Base-by-base conservation (phyloP, 1,139 yeast species). In the Candida sp. region DNA sequence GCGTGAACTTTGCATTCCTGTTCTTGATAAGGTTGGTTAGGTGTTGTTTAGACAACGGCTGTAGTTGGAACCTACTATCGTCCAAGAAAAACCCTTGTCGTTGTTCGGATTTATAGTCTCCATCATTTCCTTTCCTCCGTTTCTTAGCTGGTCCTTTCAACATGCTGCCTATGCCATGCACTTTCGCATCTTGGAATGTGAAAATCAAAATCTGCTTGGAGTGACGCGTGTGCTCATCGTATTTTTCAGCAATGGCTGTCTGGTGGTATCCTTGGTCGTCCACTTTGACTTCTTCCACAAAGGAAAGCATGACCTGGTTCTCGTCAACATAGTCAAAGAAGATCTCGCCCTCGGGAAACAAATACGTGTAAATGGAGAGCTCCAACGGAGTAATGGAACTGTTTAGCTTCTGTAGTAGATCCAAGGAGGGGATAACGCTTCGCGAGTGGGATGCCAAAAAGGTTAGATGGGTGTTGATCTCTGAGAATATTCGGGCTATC, bases 261-360 rank as follows among this genome's bases (percentile, higher is more conserved):
- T 77, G 78, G 56, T 65, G 70, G 68, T 66, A 80, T 61, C 78
- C 88, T 66, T 56, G 78, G 63, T 60, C 77, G 59, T 52, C 73
- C 66, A 62, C 68, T 40, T 65, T 59, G 7, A 73, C 70, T 35
- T 68, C 67, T 46, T 73, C 77, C 4, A 63, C 60, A 50, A 71
- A 65, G 7, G 69, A 65, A 7, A 72, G 60, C 54, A 63, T 59
- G 11, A 49, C 39, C 58, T 87, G 90, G 60, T 86, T 85, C 63
- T 85, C 90, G 62, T 88, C 93, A 37, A 89, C 85, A 64, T 90
- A 92, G 47, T 83, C 90, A 51, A 63, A 77, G 58, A 86, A 85
- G 3, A 85, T 72, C 22, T 89, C 82, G 45, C 87, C 93, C 25
- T 79, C 72, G 0, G 97, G 96, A 8, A 89, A 65, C 3, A 93